Evolutionary conservation across 1,284 basidiomycete genomes (phyloP).

Genomic region (Tylopilus sp.): DNA sequence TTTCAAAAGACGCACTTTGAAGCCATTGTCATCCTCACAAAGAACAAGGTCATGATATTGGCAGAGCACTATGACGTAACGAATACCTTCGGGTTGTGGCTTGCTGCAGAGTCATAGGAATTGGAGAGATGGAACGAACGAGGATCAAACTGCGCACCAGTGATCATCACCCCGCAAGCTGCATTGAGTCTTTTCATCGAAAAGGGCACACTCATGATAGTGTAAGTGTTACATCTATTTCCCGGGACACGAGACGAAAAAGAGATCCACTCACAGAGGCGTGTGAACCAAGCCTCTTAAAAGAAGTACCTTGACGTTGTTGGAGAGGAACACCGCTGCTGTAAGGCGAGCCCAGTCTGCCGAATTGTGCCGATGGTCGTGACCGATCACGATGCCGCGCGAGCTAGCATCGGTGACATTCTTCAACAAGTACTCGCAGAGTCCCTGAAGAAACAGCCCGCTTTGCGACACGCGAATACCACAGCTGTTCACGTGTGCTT

Average conservation of each 20-base stretch:
- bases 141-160: slow-evolving; percentile 44
- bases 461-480: not conserved
- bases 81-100: slow-evolving; percentile 78
- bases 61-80: not conserved
- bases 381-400: slow-evolving; percentile 74
- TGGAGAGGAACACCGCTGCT: slow-evolving; percentile 61
- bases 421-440: slow-evolving; percentile 65
- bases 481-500: slow-evolving; percentile 2
- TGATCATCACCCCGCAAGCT: slow-evolving; percentile 85
- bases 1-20: slow-evolving; percentile 51
- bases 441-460: slow-evolving; percentile 48
- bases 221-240: slow-evolving; percentile 3
- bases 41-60: slow-evolving; percentile 2
- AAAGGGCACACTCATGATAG: slow-evolving; percentile 70
- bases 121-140: not conserved
- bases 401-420: slow-evolving; percentile 49
- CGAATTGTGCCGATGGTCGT: slow-evolving; percentile 80
- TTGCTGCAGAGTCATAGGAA: slow-evolving; percentile 44
- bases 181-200: slow-evolving; percentile 62
- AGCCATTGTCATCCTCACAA: slow-evolving; percentile 76
- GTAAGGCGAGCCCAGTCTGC: slow-evolving; percentile 72
- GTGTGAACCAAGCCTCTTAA: slow-evolving; percentile 72
- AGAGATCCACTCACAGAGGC: slow-evolving; percentile 64
- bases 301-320: slow-evolving; percentile 68
- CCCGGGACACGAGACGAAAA: not conserved